These are phyloP conservation scores for Brasilioporus rufonigricans DNA, from an alignment of 768 basidiomycete species.

Conservation along the genomic window DNA sequence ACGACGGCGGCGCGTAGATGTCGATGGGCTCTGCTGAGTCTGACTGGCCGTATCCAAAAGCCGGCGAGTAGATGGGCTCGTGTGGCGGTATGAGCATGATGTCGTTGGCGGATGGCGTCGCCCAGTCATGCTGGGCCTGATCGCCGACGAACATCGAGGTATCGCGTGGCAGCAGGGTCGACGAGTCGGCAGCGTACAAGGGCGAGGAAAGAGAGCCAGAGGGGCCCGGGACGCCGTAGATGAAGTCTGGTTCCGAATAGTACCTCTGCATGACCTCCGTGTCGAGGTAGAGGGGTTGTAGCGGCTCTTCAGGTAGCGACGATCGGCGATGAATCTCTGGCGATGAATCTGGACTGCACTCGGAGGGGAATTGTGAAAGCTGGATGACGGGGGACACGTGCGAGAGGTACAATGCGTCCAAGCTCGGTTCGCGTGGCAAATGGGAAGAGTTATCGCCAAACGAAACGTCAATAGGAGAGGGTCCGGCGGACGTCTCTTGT, in stretches of 20 bases:
- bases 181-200: constrained; percentile 19
- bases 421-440: constrained; percentile 9
- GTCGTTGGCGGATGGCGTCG: constrained; percentile 6
- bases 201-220: constrained; percentile 10
- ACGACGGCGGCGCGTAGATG: constrained; percentile 15
- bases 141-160: constrained; percentile 14
- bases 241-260: constrained; percentile 14
- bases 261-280: constrained; percentile 22
- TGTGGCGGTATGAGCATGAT: constrained; percentile 16
- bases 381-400: constrained; percentile 19
- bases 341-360: constrained; percentile 11
- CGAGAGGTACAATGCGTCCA: constrained; percentile 21
- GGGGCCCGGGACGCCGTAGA: constrained; percentile 12
- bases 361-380: constrained; percentile 17
- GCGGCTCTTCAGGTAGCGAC: constrained; percentile 22
- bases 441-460: constrained; percentile 8
- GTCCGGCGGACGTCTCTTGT: background rate
- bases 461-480: constrained; percentile 20
- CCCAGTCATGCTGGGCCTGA: constrained; percentile 14
- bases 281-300: constrained; percentile 24
- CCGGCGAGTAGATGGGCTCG: constrained; percentile 13
- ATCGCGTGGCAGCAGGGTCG: constrained; percentile 8
- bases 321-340: constrained; percentile 11
- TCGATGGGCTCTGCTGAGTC: constrained; percentile 19
- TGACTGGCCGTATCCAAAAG: constrained; percentile 21